A percentile compares a stretch with the other conserved stretches of the same genome.
Evolutionary conservation across 2,329 filamentous ascomycete genomes (phyloP).

Genomic region (Ascochyta koolunga): DNA sequence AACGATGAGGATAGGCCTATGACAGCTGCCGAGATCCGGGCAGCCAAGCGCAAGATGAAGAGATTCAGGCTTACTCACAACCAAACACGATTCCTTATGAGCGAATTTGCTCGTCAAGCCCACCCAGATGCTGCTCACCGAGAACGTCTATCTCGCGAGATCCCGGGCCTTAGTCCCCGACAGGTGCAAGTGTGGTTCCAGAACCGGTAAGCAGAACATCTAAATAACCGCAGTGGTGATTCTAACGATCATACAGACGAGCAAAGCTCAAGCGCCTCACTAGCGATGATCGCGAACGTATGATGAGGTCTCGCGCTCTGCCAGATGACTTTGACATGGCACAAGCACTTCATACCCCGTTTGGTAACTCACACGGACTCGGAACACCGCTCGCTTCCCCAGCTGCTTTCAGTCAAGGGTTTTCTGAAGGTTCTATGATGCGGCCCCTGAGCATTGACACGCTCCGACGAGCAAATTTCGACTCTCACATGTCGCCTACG

Average conservation of each 20-base stretch:
- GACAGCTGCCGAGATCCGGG: conserved; percentile 56
- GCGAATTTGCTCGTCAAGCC: conserved; percentile 92
- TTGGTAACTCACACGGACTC: conserved; percentile 52
- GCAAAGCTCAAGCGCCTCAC: conserved; percentile 67
- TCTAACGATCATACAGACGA: conserved; percentile 51
- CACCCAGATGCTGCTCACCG: conserved; percentile 92
- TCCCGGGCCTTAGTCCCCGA: conserved; percentile 86
- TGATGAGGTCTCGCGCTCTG: conserved; percentile 65
- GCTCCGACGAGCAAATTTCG: conserved; percentile 66
- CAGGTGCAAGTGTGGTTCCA: conserved; percentile 99
- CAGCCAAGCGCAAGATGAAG: conserved; percentile 68
- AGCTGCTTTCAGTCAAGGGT: conserved; percentile 47
- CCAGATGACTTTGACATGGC: conserved; percentile 67
- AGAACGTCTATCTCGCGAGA: conserved; percentile 84
- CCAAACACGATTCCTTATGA: conserved; percentile 97
- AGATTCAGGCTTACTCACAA: conserved; percentile 89
- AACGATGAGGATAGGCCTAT: conserved; percentile 48
- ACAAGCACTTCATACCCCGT: conserved; percentile 63
- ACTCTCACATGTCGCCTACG: conserved; percentile 71
- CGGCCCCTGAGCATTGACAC: conserved; percentile 72
- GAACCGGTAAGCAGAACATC: conserved; percentile 72
- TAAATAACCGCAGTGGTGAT: background rate
- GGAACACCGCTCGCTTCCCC: conserved; percentile 58
- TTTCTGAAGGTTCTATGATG: conserved; percentile 65
- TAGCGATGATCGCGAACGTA: conserved; percentile 65